Base-by-base conservation (phyloP, 495 filamentous ascomycete genomes). In the Rhizodiscina lignyota region DNA sequence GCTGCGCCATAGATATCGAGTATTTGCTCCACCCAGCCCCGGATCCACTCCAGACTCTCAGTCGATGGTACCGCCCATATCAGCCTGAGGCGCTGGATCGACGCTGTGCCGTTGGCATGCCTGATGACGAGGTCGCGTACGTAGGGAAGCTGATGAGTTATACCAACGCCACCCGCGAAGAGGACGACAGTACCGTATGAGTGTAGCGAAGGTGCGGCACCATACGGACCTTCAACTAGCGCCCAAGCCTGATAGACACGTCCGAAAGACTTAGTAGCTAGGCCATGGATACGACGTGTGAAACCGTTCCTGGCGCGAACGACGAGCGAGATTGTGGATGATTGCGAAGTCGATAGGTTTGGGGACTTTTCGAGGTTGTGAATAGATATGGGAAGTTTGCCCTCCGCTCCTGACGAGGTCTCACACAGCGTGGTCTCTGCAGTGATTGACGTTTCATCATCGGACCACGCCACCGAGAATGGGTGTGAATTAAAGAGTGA, bases 141-240 rank as follows among this genome's bases (percentile, higher is more conserved):
- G 50, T 79, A 73, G 2, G 80, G 70, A 16, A 92, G 71, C 44
- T 84, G 80, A 50, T 92, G 84, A 1, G 84, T 93, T 40, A 93
- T 85, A 35, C 84, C 84, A 2, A 89, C 77, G 33, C 84, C 84
- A 38, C 77, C 84, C 10, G 83, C 83, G 47, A 93, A 83, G 16
- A 93, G 69, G 47, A 93, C 62, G 17, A 83, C 74, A 0, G 83
- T 91, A 39, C 84, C 84, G 58, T 91, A 92, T 33, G 77, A 86
- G 32, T 71, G 58, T 39, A 84, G 60, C 35, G 60, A 62, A 36
- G 73, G 63, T 39, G 69, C 62, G 33, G 74, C 76, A 26, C 77
- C 77, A 57, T 93, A 93, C 3, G 84, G 84, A 0, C 84, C 84
- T 54, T 93, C 84, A 36, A 83, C 68, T 26, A 77, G 66, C 37